Evolutionary conservation across 2,329 filamentous ascomycete species (phyloP).

Genomic region (Hypoxylon sp.): DNA sequence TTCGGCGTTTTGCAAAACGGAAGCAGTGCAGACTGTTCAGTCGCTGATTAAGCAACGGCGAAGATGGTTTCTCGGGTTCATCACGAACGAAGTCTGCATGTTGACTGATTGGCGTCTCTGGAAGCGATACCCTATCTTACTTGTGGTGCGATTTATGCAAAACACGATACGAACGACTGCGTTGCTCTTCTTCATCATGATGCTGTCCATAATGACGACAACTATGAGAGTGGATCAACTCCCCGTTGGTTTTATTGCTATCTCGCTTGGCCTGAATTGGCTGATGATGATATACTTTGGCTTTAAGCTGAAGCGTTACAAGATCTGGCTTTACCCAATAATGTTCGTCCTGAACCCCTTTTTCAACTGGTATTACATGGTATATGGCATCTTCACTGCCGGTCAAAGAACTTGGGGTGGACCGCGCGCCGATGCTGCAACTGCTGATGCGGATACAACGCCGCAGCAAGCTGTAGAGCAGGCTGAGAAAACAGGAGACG

Average conservation of each 20-base stretch:
- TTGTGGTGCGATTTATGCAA: constrained; percentile 91
- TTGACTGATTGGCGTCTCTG: constrained; percentile 93
- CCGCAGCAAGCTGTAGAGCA: constrained; percentile 87
- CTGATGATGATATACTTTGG: constrained; percentile 97
- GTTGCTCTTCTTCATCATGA: constrained; percentile 93
- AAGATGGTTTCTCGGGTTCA: constrained; percentile 96
- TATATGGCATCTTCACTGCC: constrained; percentile 95
- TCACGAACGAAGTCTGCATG: constrained; percentile 99
- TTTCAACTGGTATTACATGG: constrained; percentile 99
- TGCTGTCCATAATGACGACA: constrained; percentile 87
- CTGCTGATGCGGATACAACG: constrained; percentile 81
- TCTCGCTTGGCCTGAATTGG: constrained; percentile 95
- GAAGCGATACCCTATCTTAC: constrained; percentile 89
- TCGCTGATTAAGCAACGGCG: constrained; percentile 94
- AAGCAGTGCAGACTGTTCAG: constrained; percentile 89
- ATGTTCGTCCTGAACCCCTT: constrained; percentile 98
- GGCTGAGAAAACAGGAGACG: constrained; percentile 84
- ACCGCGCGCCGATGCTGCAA: constrained; percentile 88
- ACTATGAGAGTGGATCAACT: constrained; percentile 83
- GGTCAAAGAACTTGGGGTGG: constrained; percentile 97
- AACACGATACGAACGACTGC: constrained; percentile 97
- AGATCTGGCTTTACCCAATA: constrained; percentile 93
- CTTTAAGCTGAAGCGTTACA: constrained; percentile 86
- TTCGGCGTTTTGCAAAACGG: constrained; percentile 97
- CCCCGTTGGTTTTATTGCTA: constrained; percentile 92